Conservation (phyloP, 176 grass and related monocot species). For the Tillandsia leiboldiana region DNA sequence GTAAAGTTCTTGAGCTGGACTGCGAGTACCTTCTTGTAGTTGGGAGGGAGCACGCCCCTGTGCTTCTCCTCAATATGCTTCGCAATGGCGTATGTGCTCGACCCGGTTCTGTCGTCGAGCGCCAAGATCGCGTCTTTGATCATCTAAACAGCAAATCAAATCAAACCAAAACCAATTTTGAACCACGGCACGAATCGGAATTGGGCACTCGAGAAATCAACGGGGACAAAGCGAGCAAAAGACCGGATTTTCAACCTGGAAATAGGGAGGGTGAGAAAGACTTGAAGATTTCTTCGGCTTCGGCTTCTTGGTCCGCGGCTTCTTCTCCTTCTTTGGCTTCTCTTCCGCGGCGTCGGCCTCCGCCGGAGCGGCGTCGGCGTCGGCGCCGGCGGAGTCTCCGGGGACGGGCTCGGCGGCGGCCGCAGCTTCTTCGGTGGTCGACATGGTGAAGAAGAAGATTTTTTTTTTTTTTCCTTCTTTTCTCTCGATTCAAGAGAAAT, state of each 20-base stretch:
- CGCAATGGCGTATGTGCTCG: slow-evolving; percentile 65
- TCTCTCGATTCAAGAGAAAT: not conserved
- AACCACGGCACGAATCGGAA: not conserved
- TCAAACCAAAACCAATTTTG: not conserved
- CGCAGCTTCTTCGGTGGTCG: slow-evolving; percentile 13
- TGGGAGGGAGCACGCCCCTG: slow-evolving; percentile 45
- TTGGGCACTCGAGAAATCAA: not conserved
- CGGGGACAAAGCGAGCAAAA: not conserved
- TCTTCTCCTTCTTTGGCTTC: slow-evolving; percentile 29
- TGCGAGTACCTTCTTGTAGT: slow-evolving; percentile 80
- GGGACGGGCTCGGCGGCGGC: not conserved
- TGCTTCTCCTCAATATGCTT: slow-evolving; percentile 78
- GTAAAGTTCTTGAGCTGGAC: slow-evolving; percentile 67
- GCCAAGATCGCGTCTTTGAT: slow-evolving; percentile 80
- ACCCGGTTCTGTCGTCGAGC: slow-evolving; percentile 43
- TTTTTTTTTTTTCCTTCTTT: slow-evolving; percentile 7
- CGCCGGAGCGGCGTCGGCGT: not conserved
- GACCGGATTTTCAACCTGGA: slow-evolving; percentile 40
- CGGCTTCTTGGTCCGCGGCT: slow-evolving; percentile 36
- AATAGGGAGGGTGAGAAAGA: slow-evolving; percentile 53
- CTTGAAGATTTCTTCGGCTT: slow-evolving; percentile 10
- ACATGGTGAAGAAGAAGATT: slow-evolving; percentile 13
- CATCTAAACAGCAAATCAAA: slow-evolving; percentile 36
- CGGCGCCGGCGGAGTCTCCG: slow-evolving; percentile 3
- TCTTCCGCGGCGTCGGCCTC: not conserved